Conservation (phyloP, 805 yeast genomes). For the Wickerhamomyces chaumierensis region DNA sequence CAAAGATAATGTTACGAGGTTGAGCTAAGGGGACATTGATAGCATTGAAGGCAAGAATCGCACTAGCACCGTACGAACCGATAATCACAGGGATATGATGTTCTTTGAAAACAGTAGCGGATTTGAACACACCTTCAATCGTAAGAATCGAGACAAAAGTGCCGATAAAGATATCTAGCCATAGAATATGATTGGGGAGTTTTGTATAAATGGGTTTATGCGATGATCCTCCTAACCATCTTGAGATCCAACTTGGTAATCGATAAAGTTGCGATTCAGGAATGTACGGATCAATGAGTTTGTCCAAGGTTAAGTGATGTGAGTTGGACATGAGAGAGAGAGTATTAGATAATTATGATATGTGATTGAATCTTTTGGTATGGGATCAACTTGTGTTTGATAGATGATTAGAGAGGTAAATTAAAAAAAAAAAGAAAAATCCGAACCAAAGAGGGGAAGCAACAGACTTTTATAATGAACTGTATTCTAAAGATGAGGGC, state of each 20-base stretch:
- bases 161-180: slow-evolving; percentile 35
- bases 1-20: slow-evolving; percentile 47
- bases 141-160: slow-evolving; percentile 35
- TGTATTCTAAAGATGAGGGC: too few relatives aligned
- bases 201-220: slow-evolving; percentile 5
- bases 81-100: slow-evolving; percentile 36
- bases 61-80: slow-evolving; percentile 53
- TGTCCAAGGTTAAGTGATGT: slow-evolving; percentile 10
- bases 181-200: slow-evolving; percentile 26
- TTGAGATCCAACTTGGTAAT: slow-evolving; percentile 24
- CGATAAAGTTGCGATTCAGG: slow-evolving; percentile 17
- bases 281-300: slow-evolving; percentile 8
- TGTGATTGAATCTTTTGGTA: too few relatives aligned
- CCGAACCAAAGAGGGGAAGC: too few relatives aligned
- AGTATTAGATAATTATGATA: too few relatives aligned
- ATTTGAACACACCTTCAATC: slow-evolving; percentile 34
- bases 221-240: slow-evolving; percentile 30
- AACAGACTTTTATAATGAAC: too few relatives aligned
- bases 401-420: too few relatives aligned
- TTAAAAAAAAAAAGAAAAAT: too few relatives aligned
- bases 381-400: too few relatives aligned
- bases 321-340: not conserved
- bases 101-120: slow-evolving; percentile 24
- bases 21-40: slow-evolving; percentile 50
- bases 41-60: slow-evolving; percentile 46